A percentile compares a stretch with the other conserved stretches of the same genome.
These are phyloP conservation scores for Lentinula novae-zelandiae DNA, from an alignment of 1,284 basidiomycete genomes.

Conservation along the genomic window DNA sequence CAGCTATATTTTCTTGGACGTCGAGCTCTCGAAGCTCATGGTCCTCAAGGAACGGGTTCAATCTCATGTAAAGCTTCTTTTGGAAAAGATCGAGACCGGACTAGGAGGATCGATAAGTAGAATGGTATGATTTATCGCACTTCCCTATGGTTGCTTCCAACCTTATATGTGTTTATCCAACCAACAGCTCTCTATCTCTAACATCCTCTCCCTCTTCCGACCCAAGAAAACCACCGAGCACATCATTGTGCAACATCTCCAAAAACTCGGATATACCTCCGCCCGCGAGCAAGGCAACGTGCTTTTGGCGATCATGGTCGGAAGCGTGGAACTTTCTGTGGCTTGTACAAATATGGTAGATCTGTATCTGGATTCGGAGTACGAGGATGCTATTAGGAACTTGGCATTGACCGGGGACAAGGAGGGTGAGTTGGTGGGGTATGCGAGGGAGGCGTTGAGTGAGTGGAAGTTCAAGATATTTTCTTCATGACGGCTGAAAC, in stretches of 20 bases:
- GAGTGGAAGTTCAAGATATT: slow-evolving; percentile 22
- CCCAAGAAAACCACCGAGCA: slow-evolving; percentile 42
- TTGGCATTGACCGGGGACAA: slow-evolving; percentile 34
- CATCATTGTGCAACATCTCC: slow-evolving; percentile 53
- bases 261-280: slow-evolving; percentile 44
- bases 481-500: neutral
- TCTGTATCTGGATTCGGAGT: slow-evolving; percentile 49
- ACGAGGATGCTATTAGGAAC: slow-evolving; percentile 35
- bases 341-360: slow-evolving; percentile 47
- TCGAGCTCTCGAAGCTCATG: slow-evolving; percentile 55
- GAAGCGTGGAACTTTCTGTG: slow-evolving; percentile 66
- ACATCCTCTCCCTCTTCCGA: slow-evolving; percentile 40
- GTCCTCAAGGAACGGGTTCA: slow-evolving; percentile 48
- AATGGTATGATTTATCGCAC: neutral
- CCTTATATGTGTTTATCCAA: neutral
- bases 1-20: slow-evolving; percentile 73
- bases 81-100: slow-evolving; percentile 51
- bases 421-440: slow-evolving; percentile 38
- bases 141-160: no score
- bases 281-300: slow-evolving; percentile 62
- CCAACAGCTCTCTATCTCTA: slow-evolving; percentile 23
- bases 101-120: slow-evolving; percentile 26
- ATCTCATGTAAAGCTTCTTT: slow-evolving; percentile 46
- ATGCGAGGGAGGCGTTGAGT: slow-evolving; percentile 68
- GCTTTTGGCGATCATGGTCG: slow-evolving; percentile 68